Evolutionary conservation across 139 green algal genomes (phyloP).

Genomic region (Penium margaritaceum): DNA sequence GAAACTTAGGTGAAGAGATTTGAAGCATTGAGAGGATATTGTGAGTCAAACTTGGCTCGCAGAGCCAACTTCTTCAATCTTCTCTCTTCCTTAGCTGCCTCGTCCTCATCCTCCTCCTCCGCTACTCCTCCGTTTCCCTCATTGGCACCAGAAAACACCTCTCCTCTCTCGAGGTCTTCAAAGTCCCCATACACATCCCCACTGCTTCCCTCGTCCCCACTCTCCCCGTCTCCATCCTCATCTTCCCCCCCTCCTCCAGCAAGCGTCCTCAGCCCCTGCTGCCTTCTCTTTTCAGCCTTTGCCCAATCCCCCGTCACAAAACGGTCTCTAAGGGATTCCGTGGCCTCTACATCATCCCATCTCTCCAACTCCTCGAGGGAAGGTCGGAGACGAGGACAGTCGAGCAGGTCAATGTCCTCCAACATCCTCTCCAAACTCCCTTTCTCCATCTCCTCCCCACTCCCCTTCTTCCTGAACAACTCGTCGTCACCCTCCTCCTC

Average conservation of each 20-base stretch:
- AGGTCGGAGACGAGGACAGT: conserved; percentile 45
- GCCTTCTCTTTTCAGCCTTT: conserved; percentile 55
- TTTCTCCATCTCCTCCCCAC: not conserved
- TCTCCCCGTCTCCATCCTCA: conserved; percentile 65
- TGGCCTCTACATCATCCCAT: conserved; percentile 12
- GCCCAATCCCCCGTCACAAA: conserved; percentile 77
- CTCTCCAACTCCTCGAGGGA: conserved; percentile 28
- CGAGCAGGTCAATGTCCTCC: conserved; percentile 49
- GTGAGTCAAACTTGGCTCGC: conserved; percentile 32
- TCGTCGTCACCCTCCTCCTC: conserved; percentile 47
- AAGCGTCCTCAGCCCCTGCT: conserved; percentile 50
- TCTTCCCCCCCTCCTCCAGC: conserved; percentile 53
- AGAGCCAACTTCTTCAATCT: conserved; percentile 35
- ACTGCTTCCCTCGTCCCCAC: too few species aligned
- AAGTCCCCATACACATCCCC: conserved; percentile 83
- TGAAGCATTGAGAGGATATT: conserved; percentile 28
- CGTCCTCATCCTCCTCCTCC: conserved; percentile 37
- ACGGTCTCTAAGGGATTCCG: conserved; percentile 62
- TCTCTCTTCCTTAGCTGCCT: conserved; percentile 38
- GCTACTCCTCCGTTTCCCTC: conserved; percentile 71
- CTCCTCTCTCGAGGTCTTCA: conserved; percentile 86
- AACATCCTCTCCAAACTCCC: not conserved
- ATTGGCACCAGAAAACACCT: conserved; percentile 60
- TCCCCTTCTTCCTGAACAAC: conserved; percentile 22
- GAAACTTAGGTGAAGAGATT: too few species aligned